Conservation (phyloP, 1,284 basidiomycete species). For the Volvariella surrecta region DNA sequence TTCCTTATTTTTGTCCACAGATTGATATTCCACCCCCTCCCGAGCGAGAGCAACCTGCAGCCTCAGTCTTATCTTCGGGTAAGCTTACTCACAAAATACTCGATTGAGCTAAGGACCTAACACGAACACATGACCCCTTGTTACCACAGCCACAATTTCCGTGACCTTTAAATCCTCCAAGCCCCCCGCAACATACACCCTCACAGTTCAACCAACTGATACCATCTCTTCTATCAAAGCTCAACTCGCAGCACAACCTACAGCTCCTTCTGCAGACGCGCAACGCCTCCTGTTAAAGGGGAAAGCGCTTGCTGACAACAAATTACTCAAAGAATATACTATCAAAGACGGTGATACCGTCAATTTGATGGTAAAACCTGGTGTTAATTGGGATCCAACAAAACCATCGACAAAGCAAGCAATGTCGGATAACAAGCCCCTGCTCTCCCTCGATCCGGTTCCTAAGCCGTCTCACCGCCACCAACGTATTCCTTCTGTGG, state of each 20-base stretch:
- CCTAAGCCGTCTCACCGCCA: constrained; percentile 29
- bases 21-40: constrained; percentile 9
- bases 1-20: not conserved
- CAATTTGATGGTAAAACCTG: constrained; percentile 79
- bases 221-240: constrained; percentile 74
- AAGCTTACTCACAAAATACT: constrained; percentile 1
- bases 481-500: constrained; percentile 62
- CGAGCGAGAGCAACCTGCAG: constrained; percentile 11
- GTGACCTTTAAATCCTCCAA: constrained; percentile 87
- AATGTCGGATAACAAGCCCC: constrained; percentile 1
- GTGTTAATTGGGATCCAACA: constrained; percentile 56
- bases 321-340: constrained; percentile 83
- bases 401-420: constrained; percentile 16
- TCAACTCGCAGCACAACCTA: constrained; percentile 52
- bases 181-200: constrained; percentile 67
- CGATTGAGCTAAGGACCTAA: constrained; percentile 1
- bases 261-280: constrained; percentile 61
- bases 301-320: constrained; percentile 81
- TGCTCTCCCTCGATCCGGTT: constrained; percentile 7
- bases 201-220: constrained; percentile 69
- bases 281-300: constrained; percentile 88
- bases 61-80: constrained; percentile 22
- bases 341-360: constrained; percentile 73
- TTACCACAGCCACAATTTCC: constrained; percentile 41
- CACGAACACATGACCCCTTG: constrained; percentile 4